A percentile compares a stretch with the other conserved stretches of the same genome.
phyloP scores from a whole-genome alignment of 2,329 filamentous ascomycete genomes.

The Trichoderma polysporum region DNA sequence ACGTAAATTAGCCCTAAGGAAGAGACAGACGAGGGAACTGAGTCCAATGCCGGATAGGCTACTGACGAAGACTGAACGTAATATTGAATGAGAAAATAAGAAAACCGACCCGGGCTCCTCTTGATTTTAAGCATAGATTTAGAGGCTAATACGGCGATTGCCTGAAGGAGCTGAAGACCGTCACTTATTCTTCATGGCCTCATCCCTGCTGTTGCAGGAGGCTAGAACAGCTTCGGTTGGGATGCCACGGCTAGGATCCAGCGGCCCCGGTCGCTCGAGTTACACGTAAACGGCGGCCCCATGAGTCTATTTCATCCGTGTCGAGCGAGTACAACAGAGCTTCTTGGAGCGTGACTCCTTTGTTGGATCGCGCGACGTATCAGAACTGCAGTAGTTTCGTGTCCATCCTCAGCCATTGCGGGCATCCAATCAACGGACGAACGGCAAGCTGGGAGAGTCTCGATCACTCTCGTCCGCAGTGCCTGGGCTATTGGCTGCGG shows the following conservation, averaged over 20 bases:
- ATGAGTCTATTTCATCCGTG: background rate
- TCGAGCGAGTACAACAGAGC: background rate
- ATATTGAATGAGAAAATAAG: background rate
- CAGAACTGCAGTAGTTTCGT: background rate
- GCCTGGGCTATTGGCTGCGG: background rate
- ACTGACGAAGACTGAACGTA: background rate
- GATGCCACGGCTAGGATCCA: background rate
- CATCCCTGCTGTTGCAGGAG: conserved; percentile 14
- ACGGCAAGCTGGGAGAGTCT: background rate
- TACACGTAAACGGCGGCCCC: background rate
- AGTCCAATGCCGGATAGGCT: background rate
- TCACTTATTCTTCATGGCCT: background rate
- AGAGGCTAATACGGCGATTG: conserved; percentile 3
- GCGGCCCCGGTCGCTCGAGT: background rate
- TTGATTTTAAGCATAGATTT: conserved; percentile 19
- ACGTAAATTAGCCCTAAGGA: background rate
- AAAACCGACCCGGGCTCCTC: background rate
- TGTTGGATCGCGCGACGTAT: background rate
- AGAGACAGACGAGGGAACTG: background rate
- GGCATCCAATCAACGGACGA: background rate
- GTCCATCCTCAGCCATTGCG: background rate
- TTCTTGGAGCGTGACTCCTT: background rate
- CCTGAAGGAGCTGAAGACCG: conserved; percentile 14
- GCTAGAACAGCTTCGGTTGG: conserved; percentile 11
- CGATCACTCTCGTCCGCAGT: background rate